Evolutionary conservation across 1,139 yeast species (phyloP), one percentile per base, ranked within the genome.

Genomic region (Debaryomycetaceae sp.): DNA sequence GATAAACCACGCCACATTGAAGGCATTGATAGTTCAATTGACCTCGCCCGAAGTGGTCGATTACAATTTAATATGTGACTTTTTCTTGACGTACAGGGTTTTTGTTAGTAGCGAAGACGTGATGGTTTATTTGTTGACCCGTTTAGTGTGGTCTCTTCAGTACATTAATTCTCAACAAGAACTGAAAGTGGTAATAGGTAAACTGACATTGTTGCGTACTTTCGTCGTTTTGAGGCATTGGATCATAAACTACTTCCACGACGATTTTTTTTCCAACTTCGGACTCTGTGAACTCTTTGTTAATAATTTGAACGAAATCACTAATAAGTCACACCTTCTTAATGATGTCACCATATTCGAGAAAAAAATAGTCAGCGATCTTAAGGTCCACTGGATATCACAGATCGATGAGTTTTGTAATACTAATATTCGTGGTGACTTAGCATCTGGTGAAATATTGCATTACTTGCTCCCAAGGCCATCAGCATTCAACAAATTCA

Each of bases 201-300:
- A 84, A 51, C 71, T 86, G 42, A 85, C 86, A 1, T 69, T 88
- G n/a, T 78, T 91, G 36, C 76, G 98, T 53, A 84, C 95, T 0
- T 93, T 91, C 68, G 97, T 89, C 36, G 84, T 87, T 34, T 58
- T 93, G 41, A 77, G 98, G 56, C 96, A 89, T 64, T 93, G 98
- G 96, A 66, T 93, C 31, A 66, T 87, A 49, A 91, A 86, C 59
- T 84, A 84, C 58, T 86, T 84, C 54, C 70, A 78, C 38, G 88
- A 84, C 54, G 93, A 86, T 58, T 86, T 85, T 57, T 67, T 81
- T 39, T 57, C 72, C 9, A 72, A 80, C 49, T 54, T 54, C 4
- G 57, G 62, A 22, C 56, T 85, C 36, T 72, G 90, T 53, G 70
- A 68, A 41, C 50, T 62, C 9, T 79, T 84, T 51, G 65, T 78